A percentile compares a stretch with the other conserved stretches of the same genome.
These are phyloP conservation scores for Verticillium dahliae DNA, from an alignment of 2,329 filamentous ascomycete species.

Conservation along the genomic window DNA sequence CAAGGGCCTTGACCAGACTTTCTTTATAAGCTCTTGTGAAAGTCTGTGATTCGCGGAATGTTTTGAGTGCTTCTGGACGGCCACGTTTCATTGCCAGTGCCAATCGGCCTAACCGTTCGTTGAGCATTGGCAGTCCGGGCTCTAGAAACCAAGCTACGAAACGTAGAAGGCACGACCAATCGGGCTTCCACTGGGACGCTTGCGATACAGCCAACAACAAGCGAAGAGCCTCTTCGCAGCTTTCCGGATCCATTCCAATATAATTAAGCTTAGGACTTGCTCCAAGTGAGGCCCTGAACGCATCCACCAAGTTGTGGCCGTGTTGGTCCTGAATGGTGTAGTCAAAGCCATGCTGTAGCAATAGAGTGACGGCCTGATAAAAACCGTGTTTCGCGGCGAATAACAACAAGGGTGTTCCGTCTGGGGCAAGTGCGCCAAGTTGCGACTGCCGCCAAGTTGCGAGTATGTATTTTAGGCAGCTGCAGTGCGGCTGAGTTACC, in stretches of 20 bases:
- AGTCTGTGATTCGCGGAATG: neutral
- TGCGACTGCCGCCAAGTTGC: neutral
- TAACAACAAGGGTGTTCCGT: neutral
- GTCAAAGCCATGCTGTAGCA: neutral
- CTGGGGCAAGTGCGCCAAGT: neutral
- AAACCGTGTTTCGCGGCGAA: neutral
- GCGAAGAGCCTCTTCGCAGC: neutral
- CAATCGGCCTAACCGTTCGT: neutral
- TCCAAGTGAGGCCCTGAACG: neutral
- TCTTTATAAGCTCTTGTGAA: neutral
- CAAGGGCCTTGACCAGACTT: neutral
- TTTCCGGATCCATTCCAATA: no score
- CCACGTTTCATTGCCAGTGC: neutral
- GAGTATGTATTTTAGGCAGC: neutral
- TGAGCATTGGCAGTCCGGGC: neutral
- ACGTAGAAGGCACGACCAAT: neutral
- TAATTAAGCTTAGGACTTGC: no score
- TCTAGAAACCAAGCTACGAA: neutral
- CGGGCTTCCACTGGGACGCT: neutral
- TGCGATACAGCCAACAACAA: neutral
- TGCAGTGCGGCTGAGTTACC: no score
- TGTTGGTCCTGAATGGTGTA: neutral
- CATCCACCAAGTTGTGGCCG: neutral
- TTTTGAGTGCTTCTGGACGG: neutral
- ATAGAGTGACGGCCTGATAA: neutral